A percentile compares a stretch with the other conserved stretches of the same genome.
These are phyloP conservation scores for Scenedesmus sp. DNA, from an alignment of 163 green algal genomes.

Conservation along the genomic window DNA sequence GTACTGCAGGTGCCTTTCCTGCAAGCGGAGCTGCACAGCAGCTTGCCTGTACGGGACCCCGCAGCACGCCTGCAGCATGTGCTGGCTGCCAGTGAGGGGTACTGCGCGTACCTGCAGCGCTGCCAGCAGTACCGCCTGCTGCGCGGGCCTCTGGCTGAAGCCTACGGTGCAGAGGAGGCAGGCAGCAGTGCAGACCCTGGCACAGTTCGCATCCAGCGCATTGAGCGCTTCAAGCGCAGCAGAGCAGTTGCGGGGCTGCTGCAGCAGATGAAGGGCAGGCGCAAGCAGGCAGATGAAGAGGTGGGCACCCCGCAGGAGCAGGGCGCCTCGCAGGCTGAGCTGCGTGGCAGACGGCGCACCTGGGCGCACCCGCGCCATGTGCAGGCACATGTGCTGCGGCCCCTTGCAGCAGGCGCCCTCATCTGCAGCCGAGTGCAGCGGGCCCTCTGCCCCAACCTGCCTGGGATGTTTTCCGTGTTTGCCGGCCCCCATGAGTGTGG, in stretches of 20 bases:
- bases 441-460: too few species aligned
- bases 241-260: conserved; percentile 49
- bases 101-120: conserved; percentile 62
- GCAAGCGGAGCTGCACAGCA: conserved; percentile 63
- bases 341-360: too few species aligned
- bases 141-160: neutral
- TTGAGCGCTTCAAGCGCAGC: conserved; percentile 70
- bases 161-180: conserved; percentile 21
- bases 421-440: neutral
- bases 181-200: conserved; percentile 2
- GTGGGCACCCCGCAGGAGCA: neutral
- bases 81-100: conserved; percentile 3
- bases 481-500: neutral
- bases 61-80: conserved; percentile 17
- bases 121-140: conserved; percentile 75
- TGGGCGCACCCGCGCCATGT: neutral
- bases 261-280: conserved; percentile 33
- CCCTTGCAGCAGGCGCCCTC: neutral
- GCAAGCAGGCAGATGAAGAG: conserved; percentile 23
- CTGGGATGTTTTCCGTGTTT: neutral
- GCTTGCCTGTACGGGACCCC: neutral
- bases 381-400: neutral
- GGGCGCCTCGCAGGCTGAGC: too few species aligned
- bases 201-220: conserved; percentile 49
- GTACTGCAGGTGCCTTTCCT: conserved; percentile 71